Base-by-base conservation (phyloP, 2,329 filamentous ascomycete species). In the Aaosphaeria pasadenensis region DNA sequence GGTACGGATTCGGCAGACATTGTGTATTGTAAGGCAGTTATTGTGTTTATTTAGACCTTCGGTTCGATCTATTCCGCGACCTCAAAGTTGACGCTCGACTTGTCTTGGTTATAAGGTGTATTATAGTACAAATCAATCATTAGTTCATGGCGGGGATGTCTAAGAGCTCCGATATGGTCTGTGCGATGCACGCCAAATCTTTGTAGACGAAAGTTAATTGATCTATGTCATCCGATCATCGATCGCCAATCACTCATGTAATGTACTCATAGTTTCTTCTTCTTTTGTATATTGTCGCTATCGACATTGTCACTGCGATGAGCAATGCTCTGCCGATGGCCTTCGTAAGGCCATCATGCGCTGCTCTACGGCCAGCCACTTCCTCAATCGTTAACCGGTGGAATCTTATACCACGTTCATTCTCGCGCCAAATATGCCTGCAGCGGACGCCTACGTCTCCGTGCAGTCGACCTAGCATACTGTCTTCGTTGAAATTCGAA, bases 1-100 rank as follows among this genome's bases (percentile, higher is more conserved):
- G 86, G 85, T 7, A 66, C 62, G 5, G 83, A 68, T 59, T 82
- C 79, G 48, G 81, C 75, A n/a, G 85, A 85, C 84, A 88, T 87
- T 45, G 36, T 41, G 42, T 48, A 3, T 36, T 2, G 39, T 40
- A 30, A 33, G 39, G 33, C n/a, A n/a, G 33, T 36, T 9, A 2
- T 9, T 36, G n/a, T 36, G 4, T n/a, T 36, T n/a, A 3, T 36
- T 36, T 4, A 36, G 33, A 42, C 47, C 44, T 46, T 29, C 4
- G 13, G 9, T 24, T 30, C 33, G 43, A 44, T n/a, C 9, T 11
- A 13, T 2, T 36, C 33, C 4, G 13, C 33, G 33, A 9, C 13
- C 13, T 36, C 33, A 4, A 24, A 24, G 17, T 24, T 24, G 17
- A 24, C 17, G 17, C 17, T 24, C 17, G 3, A 24, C 17, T 24